These are phyloP conservation scores for Thalassiosira exigua DNA, from an alignment of 352 stramenopile species.

Conservation along the genomic window DNA sequence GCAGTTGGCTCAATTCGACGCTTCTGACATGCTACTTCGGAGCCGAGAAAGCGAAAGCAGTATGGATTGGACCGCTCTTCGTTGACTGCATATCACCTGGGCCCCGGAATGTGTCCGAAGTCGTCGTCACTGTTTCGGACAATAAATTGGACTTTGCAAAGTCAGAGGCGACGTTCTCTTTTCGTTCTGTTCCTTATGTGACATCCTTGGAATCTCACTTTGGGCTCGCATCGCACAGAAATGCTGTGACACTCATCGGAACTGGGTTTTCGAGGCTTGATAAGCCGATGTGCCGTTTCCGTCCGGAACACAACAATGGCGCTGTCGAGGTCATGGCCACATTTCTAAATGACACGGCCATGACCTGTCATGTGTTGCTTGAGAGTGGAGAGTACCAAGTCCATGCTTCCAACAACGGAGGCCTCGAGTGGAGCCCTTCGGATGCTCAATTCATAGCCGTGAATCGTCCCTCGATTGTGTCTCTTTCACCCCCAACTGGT, in stretches of 20 bases:
- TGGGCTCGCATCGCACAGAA: neutral
- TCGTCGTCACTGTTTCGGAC: constrained; percentile 32
- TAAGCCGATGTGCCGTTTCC: neutral
- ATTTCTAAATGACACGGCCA: constrained; percentile 29
- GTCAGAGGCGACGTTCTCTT: constrained; percentile 2
- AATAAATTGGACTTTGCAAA: constrained; percentile 15
- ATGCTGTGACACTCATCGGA: neutral
- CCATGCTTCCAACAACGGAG: constrained; percentile 20
- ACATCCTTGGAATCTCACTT: neutral
- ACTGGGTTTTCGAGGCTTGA: neutral
- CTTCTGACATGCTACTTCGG: constrained; percentile 33
- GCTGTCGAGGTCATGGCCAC: constrained; percentile 14
- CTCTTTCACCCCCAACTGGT: constrained; percentile 23
- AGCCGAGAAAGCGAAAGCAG: constrained; percentile 16
- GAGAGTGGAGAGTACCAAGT: constrained; percentile 6
- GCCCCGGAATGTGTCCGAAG: neutral
- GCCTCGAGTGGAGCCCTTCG: constrained; percentile 13
- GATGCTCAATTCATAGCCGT: constrained; percentile 6
- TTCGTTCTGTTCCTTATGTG: neutral
- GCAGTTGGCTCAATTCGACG: constrained; percentile 37
- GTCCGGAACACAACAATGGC: neutral
- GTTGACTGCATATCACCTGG: constrained; percentile 33
- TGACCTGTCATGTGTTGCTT: constrained; percentile 16
- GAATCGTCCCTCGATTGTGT: constrained; percentile 17
- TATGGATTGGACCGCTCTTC: constrained; percentile 21